A percentile compares a stretch with the other conserved stretches of the same genome.
These are phyloP conservation scores for Kluyveromyces siamensis DNA, from an alignment of 805 yeast species.

Conservation along the genomic window DNA sequence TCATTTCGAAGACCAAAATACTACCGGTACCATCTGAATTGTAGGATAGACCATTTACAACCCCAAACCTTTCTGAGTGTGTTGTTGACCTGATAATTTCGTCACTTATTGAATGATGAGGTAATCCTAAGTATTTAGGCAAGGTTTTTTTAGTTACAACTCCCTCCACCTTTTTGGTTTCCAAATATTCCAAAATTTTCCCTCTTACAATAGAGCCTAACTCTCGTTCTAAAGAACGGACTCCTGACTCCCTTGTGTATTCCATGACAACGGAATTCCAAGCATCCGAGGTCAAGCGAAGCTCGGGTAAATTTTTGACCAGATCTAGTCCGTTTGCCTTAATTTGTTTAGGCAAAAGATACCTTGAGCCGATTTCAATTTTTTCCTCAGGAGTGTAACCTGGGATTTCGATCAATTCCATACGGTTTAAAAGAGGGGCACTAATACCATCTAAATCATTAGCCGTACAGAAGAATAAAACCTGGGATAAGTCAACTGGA, in stretches of 20 bases:
- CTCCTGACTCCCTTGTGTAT: conserved; percentile 83
- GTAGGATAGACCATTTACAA: conserved; percentile 83
- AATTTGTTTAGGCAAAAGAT: conserved; percentile 68
- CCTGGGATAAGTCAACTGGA: conserved; percentile 76
- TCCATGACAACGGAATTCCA: conserved; percentile 53
- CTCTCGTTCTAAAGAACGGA: conserved; percentile 66
- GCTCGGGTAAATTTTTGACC: conserved; percentile 17
- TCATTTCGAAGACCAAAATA: conserved; percentile 67
- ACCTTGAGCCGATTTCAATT: conserved; percentile 56
- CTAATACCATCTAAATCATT: conserved; percentile 65
- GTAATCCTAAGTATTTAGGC: conserved; percentile 61
- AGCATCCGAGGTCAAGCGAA: conserved; percentile 42
- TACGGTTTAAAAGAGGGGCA: conserved; percentile 71
- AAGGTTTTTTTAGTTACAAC: conserved; percentile 46
- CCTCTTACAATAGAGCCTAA: conserved; percentile 72
- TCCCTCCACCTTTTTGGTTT: conserved; percentile 20
- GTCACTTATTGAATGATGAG: conserved; percentile 36
- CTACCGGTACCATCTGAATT: conserved; percentile 84
- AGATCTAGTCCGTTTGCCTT: conserved; percentile 51
- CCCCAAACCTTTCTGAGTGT: conserved; percentile 50
- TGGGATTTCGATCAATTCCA: conserved; percentile 69
- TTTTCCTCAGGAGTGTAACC: conserved; percentile 80
- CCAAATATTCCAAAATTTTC: conserved; percentile 62
- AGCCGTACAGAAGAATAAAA: conserved; percentile 78
- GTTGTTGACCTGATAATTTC: conserved; percentile 38